A percentile compares a stretch with the other conserved stretches of the same genome.
These are phyloP conservation scores for Apiotrichum veenhuisii DNA, from an alignment of 1,284 basidiomycete species.

Conservation along the genomic window DNA sequence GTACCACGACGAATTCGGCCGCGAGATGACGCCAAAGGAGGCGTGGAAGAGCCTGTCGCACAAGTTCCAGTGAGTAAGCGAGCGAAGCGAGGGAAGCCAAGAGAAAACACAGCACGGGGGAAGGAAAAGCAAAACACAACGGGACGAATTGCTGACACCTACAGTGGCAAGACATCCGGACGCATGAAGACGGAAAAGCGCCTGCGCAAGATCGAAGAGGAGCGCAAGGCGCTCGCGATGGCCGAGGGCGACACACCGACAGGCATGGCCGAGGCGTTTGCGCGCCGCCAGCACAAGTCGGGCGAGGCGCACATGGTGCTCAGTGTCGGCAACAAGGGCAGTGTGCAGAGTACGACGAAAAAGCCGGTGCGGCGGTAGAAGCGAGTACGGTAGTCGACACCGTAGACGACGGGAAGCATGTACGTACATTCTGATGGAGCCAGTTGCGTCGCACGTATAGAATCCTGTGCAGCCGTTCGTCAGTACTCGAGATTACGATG, in stretches of 20 bases:
- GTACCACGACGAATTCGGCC: constrained; percentile 93
- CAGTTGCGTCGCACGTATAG: no score
- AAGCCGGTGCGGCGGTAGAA: background rate
- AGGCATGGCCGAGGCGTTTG: constrained; percentile 87
- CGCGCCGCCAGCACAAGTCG: constrained; percentile 81
- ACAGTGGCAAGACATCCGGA: constrained; percentile 76
- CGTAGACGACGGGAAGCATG: no score
- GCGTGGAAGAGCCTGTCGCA: constrained; percentile 94
- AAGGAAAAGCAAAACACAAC: no score
- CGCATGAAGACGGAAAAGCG: constrained; percentile 93
- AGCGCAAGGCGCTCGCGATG: constrained; percentile 87
- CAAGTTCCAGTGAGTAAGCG: constrained; percentile 65
- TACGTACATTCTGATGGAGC: no score
- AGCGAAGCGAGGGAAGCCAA: background rate
- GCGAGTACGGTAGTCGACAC: no score
- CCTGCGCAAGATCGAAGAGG: constrained; percentile 87
- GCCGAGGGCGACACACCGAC: constrained; percentile 85
- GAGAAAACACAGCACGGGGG: background rate
- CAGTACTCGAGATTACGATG: no score
- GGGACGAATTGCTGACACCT: background rate
- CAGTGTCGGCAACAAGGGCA: constrained; percentile 89
- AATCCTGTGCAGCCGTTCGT: no score
- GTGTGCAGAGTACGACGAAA: constrained; percentile 42
- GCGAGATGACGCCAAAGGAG: constrained; percentile 79
- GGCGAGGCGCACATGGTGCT: constrained; percentile 92